Conservation (phyloP, 2,329 filamentous ascomycete genomes). For the Alternaria incomplexa region DNA sequence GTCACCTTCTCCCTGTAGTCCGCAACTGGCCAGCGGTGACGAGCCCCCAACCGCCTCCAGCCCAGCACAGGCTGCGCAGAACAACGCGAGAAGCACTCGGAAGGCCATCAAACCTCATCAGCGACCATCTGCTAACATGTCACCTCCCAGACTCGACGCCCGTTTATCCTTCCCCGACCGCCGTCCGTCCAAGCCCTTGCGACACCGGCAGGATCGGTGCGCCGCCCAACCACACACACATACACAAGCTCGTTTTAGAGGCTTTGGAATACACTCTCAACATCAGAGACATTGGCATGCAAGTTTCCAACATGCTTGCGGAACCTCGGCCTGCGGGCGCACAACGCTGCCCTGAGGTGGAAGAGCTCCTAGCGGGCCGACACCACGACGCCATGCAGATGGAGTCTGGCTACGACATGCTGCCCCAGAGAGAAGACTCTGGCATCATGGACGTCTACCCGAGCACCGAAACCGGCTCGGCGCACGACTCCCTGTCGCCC, state of each 20-base stretch:
- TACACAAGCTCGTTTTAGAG: constrained; percentile 28
- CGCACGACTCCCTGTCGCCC: constrained; percentile 45
- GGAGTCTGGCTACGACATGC: constrained; percentile 34
- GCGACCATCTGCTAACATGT: constrained; percentile 30
- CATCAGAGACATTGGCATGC: constrained; percentile 29
- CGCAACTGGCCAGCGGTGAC: constrained; percentile 41
- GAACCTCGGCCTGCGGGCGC: constrained; percentile 33
- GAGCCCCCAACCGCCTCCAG: constrained; percentile 31
- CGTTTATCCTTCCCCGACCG: constrained; percentile 37
- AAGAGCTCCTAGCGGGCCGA: constrained; percentile 36
- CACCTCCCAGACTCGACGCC: constrained; percentile 25
- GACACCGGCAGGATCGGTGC: constrained; percentile 49
- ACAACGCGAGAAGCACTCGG: constrained; percentile 25
- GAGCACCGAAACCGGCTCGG: constrained; percentile 41
- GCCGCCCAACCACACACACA: constrained; percentile 30
- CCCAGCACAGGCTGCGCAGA: constrained; percentile 21
- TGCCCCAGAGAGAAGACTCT: constrained; percentile 34
- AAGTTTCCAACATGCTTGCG: constrained; percentile 41
- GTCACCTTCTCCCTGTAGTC: constrained; percentile 38
- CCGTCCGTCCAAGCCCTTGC: constrained; percentile 44
- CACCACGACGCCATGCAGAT: constrained; percentile 35
- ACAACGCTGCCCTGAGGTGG: constrained; percentile 32
- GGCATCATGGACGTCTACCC: constrained; percentile 45
- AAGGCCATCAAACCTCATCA: constrained; percentile 25
- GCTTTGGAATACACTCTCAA: constrained; percentile 13